A percentile compares a stretch with the other conserved stretches of the same genome.
Conservation (phyloP, 2,329 filamentous ascomycete species). For the Penicillium sp. region DNA sequence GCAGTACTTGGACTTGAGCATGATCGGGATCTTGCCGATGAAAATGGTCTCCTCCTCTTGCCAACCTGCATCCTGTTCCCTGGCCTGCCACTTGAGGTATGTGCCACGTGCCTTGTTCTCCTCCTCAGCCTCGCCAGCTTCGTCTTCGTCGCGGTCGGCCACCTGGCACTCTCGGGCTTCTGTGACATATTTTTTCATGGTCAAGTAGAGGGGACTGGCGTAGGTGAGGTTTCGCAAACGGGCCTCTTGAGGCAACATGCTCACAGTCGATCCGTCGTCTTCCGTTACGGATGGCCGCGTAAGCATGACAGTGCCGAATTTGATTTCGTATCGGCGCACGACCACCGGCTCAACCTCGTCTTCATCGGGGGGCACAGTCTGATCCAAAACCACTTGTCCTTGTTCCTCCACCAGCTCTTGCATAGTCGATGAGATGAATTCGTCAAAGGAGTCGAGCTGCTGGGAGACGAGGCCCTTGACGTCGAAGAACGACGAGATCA, state of each 20-base stretch:
- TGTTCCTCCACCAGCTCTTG: constrained; percentile 94
- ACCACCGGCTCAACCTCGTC: constrained; percentile 76
- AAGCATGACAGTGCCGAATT: constrained; percentile 87
- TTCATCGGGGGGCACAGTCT: constrained; percentile 76
- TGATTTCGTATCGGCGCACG: constrained; percentile 90
- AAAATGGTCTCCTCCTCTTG: constrained; percentile 74
- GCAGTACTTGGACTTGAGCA: constrained; percentile 97
- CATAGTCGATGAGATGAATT: constrained; percentile 92
- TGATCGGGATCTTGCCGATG: constrained; percentile 93
- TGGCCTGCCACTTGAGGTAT: constrained; percentile 52
- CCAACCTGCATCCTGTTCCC: constrained; percentile 49
- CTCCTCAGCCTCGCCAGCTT: constrained; percentile 55
- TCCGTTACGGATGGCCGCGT: constrained; percentile 90
- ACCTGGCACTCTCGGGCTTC: constrained; percentile 77
- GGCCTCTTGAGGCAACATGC: constrained; percentile 90
- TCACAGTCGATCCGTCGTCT: constrained; percentile 82
- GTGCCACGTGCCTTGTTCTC: constrained; percentile 49
- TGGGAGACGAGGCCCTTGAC: constrained; percentile 94
- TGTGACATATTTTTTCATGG: constrained; percentile 81
- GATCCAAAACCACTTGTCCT: constrained; percentile 86
- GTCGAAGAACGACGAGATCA: constrained; percentile 96
- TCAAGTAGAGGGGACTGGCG: constrained; percentile 84
- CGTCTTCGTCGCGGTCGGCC: constrained; percentile 65
- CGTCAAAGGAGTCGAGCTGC: constrained; percentile 97
- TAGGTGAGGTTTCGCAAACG: constrained; percentile 96